Percentiles rank a stretch among this genome's conserved stretches.
phyloP scores from a whole-genome alignment of 768 basidiomycete genomes.

The Tephrocybe sp. region DNA sequence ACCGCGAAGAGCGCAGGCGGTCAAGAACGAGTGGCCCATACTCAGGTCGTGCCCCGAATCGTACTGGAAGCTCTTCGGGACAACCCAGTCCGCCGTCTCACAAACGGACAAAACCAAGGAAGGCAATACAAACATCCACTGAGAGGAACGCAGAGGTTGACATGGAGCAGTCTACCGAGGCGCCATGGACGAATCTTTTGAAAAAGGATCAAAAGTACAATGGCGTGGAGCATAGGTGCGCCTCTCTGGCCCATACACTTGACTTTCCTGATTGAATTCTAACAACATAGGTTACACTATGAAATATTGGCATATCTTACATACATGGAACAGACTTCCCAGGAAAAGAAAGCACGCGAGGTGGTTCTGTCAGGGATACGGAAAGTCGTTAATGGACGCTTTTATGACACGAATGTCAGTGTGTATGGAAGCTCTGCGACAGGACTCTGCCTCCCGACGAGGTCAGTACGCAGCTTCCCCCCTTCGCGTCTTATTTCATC shows the following conservation, averaged over 20 bases:
- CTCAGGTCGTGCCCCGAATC: background rate
- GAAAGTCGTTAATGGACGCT: slow-evolving; percentile 39
- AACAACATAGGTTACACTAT: slow-evolving; percentile 51
- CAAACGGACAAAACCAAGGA: background rate
- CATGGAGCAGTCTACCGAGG: slow-evolving; percentile 4
- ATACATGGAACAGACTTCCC: slow-evolving; percentile 50
- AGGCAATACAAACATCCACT: background rate
- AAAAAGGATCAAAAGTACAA: slow-evolving; percentile 12
- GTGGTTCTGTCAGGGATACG: slow-evolving; percentile 45
- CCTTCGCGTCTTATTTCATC: background rate
- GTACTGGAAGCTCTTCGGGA: background rate
- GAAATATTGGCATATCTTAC: slow-evolving; percentile 58
- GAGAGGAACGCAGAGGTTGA: background rate
- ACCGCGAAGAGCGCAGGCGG: slow-evolving; percentile 12
- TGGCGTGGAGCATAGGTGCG: slow-evolving; percentile 28
- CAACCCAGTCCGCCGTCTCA: background rate
- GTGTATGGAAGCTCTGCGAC: slow-evolving; percentile 64
- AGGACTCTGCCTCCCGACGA: slow-evolving; percentile 56
- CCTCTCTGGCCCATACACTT: background rate
- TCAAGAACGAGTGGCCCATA: slow-evolving; percentile 2
- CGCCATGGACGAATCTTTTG: slow-evolving; percentile 18
- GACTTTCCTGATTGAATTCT: background rate
- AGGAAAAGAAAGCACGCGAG: slow-evolving; percentile 47
- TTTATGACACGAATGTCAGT: slow-evolving; percentile 43
- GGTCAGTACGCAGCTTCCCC: slow-evolving; percentile 35